Base-by-base conservation (phyloP, 371 early-diverging fungal species). In the Mycotypha africana region DNA sequence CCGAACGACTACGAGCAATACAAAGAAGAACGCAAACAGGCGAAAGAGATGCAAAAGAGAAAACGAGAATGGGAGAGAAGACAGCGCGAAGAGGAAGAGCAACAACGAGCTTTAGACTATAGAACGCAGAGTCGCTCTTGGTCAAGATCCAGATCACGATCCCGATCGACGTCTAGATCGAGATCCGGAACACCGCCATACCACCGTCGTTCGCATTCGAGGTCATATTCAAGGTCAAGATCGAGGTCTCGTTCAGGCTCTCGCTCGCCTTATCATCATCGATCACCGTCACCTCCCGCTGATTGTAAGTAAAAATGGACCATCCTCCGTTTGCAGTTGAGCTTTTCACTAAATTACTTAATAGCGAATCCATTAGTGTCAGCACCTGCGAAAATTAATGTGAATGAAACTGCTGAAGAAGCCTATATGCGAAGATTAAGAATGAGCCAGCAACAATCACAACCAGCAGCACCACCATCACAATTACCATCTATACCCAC, bases 371-470 rank as follows among this genome's bases (percentile, higher is more conserved):
- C 14, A 17, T 20, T 16, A 19, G 17, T 36, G 30, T n/a, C 45
- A 21, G 22, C 32, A 23, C 19, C 42, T 23, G 23, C 20, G 36
- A 51, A 31, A 21, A 53, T 71, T 9, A 59, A 70, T 45, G 49
- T 59, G 4, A 76, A 78, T 36, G 72, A 71, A 20, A 66, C 83
- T 1, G 86, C 84, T 22, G 86, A 87, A 20, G 89, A 88, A 50
- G 89, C 84, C 6, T 86, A 83, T 56, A 59, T 76, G 42, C 67
- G 84, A 23, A 69, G 89, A 39, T 65, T 79, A 8, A 59, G 51
- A 42, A 49, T 86, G 50, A 76, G 72, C 36, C 58, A 56, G 36
- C 54, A 65, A 23, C 57, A 53, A 20, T 43, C 51, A 49, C 23
- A 5, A 26, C n/a, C n/a, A n/a, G n/a, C n/a, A n/a, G n/a, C n/a